Evolutionary conservation across 2,329 filamentous ascomycete genomes (phyloP).

Genomic region (Penicillium sp.): DNA sequence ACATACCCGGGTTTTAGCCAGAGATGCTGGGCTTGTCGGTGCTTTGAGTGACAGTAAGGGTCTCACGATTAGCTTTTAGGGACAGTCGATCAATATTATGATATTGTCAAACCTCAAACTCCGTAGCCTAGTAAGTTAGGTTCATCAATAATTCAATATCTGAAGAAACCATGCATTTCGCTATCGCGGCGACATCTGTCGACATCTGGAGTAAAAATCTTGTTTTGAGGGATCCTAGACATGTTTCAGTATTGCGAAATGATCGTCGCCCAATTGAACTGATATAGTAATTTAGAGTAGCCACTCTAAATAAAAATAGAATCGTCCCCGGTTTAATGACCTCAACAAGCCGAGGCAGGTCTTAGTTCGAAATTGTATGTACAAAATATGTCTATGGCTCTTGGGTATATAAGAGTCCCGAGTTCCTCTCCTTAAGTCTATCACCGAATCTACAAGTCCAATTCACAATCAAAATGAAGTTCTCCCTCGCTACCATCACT

Average conservation of each 20-base stretch:
- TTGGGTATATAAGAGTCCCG: background rate
- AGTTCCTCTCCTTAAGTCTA: background rate
- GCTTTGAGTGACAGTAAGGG: background rate
- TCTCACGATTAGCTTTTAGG: background rate
- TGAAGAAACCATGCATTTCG: background rate
- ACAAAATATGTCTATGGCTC: background rate
- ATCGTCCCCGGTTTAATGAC: background rate
- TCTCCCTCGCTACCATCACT: conserved; percentile 27
- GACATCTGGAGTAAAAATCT: background rate
- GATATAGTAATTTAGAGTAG: background rate
- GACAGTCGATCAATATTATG: background rate
- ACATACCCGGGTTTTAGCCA: background rate
- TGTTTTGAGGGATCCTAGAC: conserved; percentile 13
- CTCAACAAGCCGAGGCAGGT: background rate
- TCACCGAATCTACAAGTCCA: background rate
- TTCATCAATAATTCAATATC: background rate
- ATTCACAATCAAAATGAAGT: conserved; percentile 27
- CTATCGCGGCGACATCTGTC: too few species aligned
- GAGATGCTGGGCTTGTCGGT: conserved; percentile 1
- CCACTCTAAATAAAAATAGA: conserved; percentile 7
- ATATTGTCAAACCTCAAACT: background rate
- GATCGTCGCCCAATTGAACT: conserved; percentile 9
- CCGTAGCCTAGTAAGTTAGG: background rate
- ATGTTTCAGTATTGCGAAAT: conserved; percentile 16
- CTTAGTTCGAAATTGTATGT: background rate